phyloP scores from a whole-genome alignment of 805 yeast genomes.

The Zygoascus biomembranicola region DNA sequence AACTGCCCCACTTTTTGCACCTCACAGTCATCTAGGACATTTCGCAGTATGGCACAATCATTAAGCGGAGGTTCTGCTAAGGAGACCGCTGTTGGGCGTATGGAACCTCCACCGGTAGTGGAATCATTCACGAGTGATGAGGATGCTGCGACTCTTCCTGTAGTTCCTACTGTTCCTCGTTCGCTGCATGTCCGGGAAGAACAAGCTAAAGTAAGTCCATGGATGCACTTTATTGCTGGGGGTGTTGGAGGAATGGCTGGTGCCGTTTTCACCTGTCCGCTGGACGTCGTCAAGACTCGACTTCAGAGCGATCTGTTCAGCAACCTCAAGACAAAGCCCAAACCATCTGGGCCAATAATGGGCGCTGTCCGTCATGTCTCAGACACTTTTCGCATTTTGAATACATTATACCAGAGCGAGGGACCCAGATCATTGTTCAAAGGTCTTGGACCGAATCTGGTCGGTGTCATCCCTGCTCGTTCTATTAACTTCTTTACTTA shows the following conservation, averaged over 20 bases:
- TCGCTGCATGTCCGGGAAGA: conserved; percentile 12
- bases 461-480: conserved; percentile 97
- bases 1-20: no score
- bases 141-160: conserved; percentile 16
- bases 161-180: conserved; percentile 18
- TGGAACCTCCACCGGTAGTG: conserved; percentile 5
- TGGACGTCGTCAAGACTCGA: conserved; percentile 93
- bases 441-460: conserved; percentile 93
- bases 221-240: conserved; percentile 40
- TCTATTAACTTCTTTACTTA: conserved; percentile 94
- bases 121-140: conserved; percentile 21
- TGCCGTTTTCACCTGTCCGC: conserved; percentile 86
- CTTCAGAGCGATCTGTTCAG: conserved; percentile 78
- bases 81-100: not conserved
- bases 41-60: not conserved
- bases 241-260: conserved; percentile 95
- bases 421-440: conserved; percentile 83
- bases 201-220: conserved; percentile 33
- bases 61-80: not conserved
- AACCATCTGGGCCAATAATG: conserved; percentile 23
- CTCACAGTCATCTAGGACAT: no score
- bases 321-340: conserved; percentile 11
- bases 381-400: conserved; percentile 71
- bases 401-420: conserved; percentile 60
- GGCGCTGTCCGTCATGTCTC: conserved; percentile 61